Conservation (phyloP, 352 stramenopile genomes). For the Hyaloperonospora arabidopsidis region DNA sequence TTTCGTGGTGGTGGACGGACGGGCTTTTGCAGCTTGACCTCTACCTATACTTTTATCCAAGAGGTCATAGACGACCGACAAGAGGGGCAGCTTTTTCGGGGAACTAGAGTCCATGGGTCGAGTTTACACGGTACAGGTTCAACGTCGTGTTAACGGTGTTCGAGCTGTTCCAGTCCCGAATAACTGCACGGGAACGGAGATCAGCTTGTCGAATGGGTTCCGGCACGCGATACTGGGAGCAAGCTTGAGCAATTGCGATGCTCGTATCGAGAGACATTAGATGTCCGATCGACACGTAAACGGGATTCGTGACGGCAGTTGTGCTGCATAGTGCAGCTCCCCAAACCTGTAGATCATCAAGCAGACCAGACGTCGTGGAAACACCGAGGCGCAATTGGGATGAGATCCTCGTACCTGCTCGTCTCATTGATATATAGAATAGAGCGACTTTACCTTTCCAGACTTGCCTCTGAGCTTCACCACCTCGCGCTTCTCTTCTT, state of each 20-base stretch:
- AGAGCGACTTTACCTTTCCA: slow-evolving; percentile 29
- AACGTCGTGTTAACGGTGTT: slow-evolving; percentile 46
- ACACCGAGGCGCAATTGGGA: too few relatives aligned
- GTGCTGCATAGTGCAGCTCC: slow-evolving; percentile 61
- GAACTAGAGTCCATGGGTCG: slow-evolving; percentile 2
- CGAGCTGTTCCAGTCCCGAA: slow-evolving; percentile 54
- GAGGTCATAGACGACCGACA: too few relatives aligned
- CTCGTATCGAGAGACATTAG: slow-evolving; percentile 54
- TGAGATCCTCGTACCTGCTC: too few relatives aligned
- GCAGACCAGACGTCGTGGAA: background rate
- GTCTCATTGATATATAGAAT: background rate
- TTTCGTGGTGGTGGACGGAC: background rate
- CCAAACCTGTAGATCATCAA: slow-evolving; percentile 39
- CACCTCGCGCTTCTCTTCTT: slow-evolving; percentile 19
- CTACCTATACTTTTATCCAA: too few relatives aligned
- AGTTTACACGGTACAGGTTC: slow-evolving; percentile 29
- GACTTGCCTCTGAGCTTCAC: slow-evolving; percentile 52
- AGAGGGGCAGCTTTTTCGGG: slow-evolving; percentile 2
- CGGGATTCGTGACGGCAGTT: slow-evolving; percentile 57
- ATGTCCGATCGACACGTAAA: slow-evolving; percentile 83
- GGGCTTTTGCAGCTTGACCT: too few relatives aligned
- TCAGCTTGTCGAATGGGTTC: slow-evolving; percentile 84
- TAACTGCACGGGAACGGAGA: slow-evolving; percentile 64
- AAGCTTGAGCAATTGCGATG: slow-evolving; percentile 46
- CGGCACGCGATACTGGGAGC: slow-evolving; percentile 60